phyloP scores from a whole-genome alignment of 176 grass and related monocot genomes.

The Sorghum bicolor region DNA sequence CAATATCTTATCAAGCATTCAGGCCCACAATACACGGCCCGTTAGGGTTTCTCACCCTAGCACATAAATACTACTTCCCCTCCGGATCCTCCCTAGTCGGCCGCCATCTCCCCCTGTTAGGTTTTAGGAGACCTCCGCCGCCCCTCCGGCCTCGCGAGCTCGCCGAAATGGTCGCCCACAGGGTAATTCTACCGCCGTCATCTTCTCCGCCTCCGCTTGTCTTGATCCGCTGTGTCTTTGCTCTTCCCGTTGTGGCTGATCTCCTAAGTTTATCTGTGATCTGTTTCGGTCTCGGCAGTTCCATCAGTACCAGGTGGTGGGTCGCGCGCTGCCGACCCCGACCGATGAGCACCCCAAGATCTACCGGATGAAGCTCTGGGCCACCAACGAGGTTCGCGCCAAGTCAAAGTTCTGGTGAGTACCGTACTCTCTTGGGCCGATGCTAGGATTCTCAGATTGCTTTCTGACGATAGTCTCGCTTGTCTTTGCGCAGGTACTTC shows the following conservation, averaged over 20 bases:
- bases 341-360: constrained; percentile 92
- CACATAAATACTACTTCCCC: constrained; percentile 5
- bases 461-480: neutral
- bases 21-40: neutral
- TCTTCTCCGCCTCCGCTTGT: neutral
- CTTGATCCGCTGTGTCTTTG: neutral
- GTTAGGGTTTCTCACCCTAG: constrained; percentile 34
- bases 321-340: constrained; percentile 71
- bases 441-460: neutral
- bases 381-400: constrained; percentile 93
- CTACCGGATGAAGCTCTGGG: constrained; percentile 98
- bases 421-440: neutral
- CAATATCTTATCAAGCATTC: neutral
- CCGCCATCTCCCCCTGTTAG: constrained; percentile 29
- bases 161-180: constrained; percentile 68
- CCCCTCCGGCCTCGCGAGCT: constrained; percentile 21
- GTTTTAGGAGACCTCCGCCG: constrained; percentile 35
- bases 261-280: neutral
- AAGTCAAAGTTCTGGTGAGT: constrained; percentile 90
- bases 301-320: constrained; percentile 99
- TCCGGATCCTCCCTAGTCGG: neutral
- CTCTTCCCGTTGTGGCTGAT: neutral
- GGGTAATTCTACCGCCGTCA: constrained; percentile 39
- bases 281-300: constrained; percentile 52
- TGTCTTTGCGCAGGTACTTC: constrained; percentile 66